Percentiles rank a stretch among this genome's conserved stretches.
phyloP scores from a whole-genome alignment of 1,284 basidiomycete species.

The Trichosporon coremiiforme region DNA sequence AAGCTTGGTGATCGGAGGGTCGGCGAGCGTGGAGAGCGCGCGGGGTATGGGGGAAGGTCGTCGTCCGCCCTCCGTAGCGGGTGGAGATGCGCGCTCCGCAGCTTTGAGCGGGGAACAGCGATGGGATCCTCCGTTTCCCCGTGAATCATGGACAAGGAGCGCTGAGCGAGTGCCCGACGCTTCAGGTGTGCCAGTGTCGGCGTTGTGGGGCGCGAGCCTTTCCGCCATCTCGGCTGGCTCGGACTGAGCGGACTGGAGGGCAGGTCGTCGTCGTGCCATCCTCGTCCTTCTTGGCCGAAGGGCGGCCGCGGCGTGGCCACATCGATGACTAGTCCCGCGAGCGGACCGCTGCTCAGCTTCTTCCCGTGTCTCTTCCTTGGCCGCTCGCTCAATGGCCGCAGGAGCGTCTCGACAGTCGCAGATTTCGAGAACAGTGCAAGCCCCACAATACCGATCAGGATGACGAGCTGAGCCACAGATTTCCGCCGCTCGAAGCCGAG shows the following conservation, averaged over 20 bases:
- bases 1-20: neutral
- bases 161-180: neutral
- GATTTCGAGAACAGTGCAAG: constrained; percentile 43
- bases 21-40: neutral
- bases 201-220: constrained; percentile 10
- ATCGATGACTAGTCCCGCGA: constrained; percentile 46
- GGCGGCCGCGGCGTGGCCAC: constrained; percentile 23
- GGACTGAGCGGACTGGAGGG: constrained; percentile 11
- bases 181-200: neutral
- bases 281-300: neutral
- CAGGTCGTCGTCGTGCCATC: too few relatives aligned
- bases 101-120: neutral
- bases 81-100: constrained; percentile 1
- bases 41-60: neutral
- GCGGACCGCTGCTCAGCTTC: constrained; percentile 36
- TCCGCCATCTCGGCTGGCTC: neutral
- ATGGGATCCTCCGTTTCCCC: neutral
- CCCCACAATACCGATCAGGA: constrained; percentile 46
- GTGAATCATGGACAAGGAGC: constrained; percentile 1
- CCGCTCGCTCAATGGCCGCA: constrained; percentile 36
- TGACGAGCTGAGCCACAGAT: constrained; percentile 47
- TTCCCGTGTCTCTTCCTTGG: neutral
- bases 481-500: constrained; percentile 51
- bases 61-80: neutral
- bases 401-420: constrained; percentile 44